A percentile compares a stretch with the other conserved stretches of the same genome.
These are phyloP conservation scores for Parathielavia appendiculata DNA, from an alignment of 495 filamentous ascomycete genomes.

Conservation along the genomic window DNA sequence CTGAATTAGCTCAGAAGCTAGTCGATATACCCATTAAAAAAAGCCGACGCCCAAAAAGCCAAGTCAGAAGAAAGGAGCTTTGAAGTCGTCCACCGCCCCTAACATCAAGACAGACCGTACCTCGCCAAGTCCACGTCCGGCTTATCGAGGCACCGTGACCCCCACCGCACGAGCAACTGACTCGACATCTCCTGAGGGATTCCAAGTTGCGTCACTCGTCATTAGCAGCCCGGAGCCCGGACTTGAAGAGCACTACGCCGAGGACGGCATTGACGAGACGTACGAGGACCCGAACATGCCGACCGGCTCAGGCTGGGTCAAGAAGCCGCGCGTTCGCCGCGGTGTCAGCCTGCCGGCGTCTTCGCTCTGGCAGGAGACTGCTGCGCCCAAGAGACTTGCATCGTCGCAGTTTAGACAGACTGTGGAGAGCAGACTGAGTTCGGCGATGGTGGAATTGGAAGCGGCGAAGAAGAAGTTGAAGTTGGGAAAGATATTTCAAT, in stretches of 20 bases:
- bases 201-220: conserved; percentile 39
- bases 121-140: background rate
- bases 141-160: background rate
- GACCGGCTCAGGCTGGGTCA: conserved; percentile 36
- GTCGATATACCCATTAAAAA: conserved; percentile 27
- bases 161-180: background rate
- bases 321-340: conserved; percentile 10
- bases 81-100: background rate
- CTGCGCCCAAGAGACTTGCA: background rate
- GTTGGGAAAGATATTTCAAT: too few species aligned
- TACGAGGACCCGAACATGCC: conserved; percentile 31
- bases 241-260: conserved; percentile 38
- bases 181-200: conserved; percentile 31
- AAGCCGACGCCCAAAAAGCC: conserved; percentile 17
- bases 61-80: background rate
- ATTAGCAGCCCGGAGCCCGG: conserved; percentile 37
- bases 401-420: background rate
- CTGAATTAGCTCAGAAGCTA: conserved; percentile 14
- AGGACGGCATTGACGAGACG: conserved; percentile 39
- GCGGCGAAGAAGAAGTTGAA: too few species aligned
- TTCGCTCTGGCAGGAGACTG: background rate
- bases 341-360: conserved; percentile 14
- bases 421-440: background rate
- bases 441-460: too few species aligned
- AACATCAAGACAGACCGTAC: conserved; percentile 14